Evolutionary conservation across 768 basidiomycete genomes (phyloP), one percentile per base, ranked within the genome.

Genomic region (Agaricus bisporus): DNA sequence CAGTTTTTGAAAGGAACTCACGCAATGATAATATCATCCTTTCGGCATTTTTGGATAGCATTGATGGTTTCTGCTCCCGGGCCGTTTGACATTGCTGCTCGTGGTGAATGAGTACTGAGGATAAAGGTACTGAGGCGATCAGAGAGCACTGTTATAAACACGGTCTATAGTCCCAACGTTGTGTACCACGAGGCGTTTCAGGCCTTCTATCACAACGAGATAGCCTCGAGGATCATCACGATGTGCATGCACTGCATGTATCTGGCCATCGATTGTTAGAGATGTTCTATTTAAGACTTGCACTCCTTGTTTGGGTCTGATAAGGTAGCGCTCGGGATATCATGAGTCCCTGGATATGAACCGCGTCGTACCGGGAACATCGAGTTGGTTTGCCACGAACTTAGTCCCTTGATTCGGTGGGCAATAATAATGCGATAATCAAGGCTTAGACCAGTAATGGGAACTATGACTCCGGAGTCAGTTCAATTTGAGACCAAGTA

Each of bases 21-120:
- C 64, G 61, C 64, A 29, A 65, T 59, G 26, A 65, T 55, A 29
- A 63, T 62, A 49, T 65, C 64, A 41, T 61, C 60, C 3, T 29
- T 51, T 18, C 53, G 44, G 26, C 61, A 49, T 5, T 25, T 50
- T 14, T 51, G 45, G 17, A 56, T 39, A 4, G 55, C 46, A 5
- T 26, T 36, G 14, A 49, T 29, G 15, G 48, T 48, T 26, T 51
- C 45, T 29, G 11, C 15, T n/a, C n/a, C n/a, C n/a, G n/a, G n/a
- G 29, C 46, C 29, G 26, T 17, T 32, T 11, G 26, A 26, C 28
- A 42, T 50, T 17, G 6, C 6, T 48, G 17, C 15, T 50, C n/a
- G 28, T 50, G 38, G 25, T 18, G 15, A 36, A 44, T 3, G 1
- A 4, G 32, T 35, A 8, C 12, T 25, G 29, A 14, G 38, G 37